A percentile compares a stretch with the other conserved stretches of the same genome.
Conservation (phyloP, 192 early-diverging fungal species). For the Coemansia sp. region DNA sequence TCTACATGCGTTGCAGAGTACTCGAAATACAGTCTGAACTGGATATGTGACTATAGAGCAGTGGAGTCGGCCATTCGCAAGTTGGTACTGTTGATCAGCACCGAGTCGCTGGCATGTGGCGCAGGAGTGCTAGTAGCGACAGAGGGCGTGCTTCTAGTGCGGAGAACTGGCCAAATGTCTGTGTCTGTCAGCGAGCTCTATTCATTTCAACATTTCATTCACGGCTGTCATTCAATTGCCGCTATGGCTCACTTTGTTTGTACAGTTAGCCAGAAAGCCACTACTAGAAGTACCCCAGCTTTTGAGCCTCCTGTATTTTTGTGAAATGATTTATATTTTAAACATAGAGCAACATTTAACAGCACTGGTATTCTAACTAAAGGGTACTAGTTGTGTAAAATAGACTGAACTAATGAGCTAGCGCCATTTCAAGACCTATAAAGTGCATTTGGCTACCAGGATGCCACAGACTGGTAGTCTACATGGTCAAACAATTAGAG, state of each 20-base stretch:
- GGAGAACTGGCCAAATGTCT: conserved; percentile 2
- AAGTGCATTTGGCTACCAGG: background rate
- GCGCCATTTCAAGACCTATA: background rate
- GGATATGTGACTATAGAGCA: background rate
- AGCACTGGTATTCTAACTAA: background rate
- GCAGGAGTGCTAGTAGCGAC: conserved; percentile 9
- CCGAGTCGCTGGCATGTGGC: conserved; percentile 11
- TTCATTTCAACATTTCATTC: background rate
- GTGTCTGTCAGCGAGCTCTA: conserved; percentile 12
- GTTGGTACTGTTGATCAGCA: conserved; percentile 18
- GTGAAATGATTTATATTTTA: background rate
- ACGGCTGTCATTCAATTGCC: conserved; percentile 6
- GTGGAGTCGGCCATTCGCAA: conserved; percentile 11
- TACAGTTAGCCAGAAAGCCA: background rate
- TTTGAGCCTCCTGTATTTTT: conserved; percentile 2
- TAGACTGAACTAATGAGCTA: background rate
- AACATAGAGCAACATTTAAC: background rate
- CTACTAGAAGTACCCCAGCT: background rate
- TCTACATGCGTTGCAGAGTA: background rate
- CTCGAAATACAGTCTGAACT: background rate
- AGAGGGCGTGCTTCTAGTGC: conserved; percentile 12
- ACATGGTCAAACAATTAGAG: background rate
- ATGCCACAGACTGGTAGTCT: background rate
- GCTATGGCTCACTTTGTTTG: conserved; percentile 15
- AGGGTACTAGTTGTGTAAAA: background rate